Percentiles rank a stretch among this genome's conserved stretches.
phyloP scores from a whole-genome alignment of 805 yeast species.

The Suhomyces prunicola region DNA sequence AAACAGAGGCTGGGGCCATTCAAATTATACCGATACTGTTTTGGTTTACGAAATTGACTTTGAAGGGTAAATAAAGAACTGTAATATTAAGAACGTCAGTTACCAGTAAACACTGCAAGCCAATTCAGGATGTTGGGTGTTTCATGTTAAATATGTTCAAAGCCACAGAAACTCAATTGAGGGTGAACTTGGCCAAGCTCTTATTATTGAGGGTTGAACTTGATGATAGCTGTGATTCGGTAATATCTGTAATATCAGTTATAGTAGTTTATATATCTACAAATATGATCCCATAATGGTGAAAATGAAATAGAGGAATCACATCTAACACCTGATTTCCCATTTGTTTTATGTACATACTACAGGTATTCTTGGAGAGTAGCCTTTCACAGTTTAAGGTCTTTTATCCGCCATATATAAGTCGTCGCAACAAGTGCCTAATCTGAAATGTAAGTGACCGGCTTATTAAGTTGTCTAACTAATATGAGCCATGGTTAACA shows the following conservation, averaged over 20 bases:
- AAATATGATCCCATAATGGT: neutral
- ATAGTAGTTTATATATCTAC: neutral
- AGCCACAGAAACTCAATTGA: neutral
- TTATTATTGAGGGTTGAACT: neutral
- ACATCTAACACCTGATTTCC: neutral
- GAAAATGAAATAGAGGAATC: neutral
- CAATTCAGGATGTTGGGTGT: neutral
- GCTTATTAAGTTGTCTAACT: neutral
- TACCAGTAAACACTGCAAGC: neutral
- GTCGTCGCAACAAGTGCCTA: neutral
- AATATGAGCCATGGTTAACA: neutral
- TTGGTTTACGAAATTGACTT: slow-evolving; percentile 75
- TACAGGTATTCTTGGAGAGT: neutral
- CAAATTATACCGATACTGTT: slow-evolving; percentile 73
- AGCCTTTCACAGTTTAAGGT: neutral
- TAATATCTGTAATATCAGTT: too few relatives aligned
- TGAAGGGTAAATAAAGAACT: slow-evolving; percentile 12
- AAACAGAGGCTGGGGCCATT: slow-evolving; percentile 89
- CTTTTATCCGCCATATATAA: neutral
- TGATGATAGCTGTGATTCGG: neutral
- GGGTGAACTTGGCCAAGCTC: neutral
- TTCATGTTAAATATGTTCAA: neutral
- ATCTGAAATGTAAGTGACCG: neutral
- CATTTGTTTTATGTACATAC: neutral
- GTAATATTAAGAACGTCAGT: neutral